Evolutionary conservation across 305 asterid species (phyloP).

Genomic region (Withania somnifera): DNA sequence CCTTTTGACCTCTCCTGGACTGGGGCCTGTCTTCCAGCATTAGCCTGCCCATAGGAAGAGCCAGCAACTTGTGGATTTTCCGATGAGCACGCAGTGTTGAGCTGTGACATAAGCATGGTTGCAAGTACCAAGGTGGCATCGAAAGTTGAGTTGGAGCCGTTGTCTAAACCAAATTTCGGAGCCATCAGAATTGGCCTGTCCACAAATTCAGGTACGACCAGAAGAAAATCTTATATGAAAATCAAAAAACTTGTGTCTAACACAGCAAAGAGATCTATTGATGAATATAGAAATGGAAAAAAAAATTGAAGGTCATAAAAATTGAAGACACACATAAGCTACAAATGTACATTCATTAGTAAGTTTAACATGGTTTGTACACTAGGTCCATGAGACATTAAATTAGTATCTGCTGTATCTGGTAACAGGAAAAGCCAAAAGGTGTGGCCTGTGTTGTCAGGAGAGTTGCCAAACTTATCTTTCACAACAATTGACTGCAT

Average conservation of each 20-base stretch:
- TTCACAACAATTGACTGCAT: background rate
- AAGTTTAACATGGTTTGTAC: background rate
- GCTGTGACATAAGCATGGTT: conserved; percentile 89
- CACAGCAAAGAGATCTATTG: background rate
- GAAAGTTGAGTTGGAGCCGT: conserved; percentile 53
- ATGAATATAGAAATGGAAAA: background rate
- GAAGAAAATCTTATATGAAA: background rate
- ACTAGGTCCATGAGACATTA: background rate
- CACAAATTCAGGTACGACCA: conserved; percentile 8
- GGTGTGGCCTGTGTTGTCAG: no score
- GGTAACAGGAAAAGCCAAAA: background rate
- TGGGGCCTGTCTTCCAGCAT: conserved; percentile 22
- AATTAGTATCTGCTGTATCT: background rate
- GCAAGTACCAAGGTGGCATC: conserved; percentile 92
- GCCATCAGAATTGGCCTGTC: conserved; percentile 91
- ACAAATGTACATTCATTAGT: background rate
- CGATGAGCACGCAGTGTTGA: conserved; percentile 30
- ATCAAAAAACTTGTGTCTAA: background rate
- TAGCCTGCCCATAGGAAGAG: conserved; percentile 16
- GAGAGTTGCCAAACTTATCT: background rate
- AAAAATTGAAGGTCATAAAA: background rate
- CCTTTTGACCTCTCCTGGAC: conserved; percentile 45
- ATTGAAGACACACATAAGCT: background rate
- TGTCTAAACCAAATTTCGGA: conserved; percentile 75
- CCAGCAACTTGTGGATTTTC: conserved; percentile 33